These are phyloP conservation scores for Arabidopsis suecica DNA, from an alignment of 345 rosid genomes.

Conservation along the genomic window DNA sequence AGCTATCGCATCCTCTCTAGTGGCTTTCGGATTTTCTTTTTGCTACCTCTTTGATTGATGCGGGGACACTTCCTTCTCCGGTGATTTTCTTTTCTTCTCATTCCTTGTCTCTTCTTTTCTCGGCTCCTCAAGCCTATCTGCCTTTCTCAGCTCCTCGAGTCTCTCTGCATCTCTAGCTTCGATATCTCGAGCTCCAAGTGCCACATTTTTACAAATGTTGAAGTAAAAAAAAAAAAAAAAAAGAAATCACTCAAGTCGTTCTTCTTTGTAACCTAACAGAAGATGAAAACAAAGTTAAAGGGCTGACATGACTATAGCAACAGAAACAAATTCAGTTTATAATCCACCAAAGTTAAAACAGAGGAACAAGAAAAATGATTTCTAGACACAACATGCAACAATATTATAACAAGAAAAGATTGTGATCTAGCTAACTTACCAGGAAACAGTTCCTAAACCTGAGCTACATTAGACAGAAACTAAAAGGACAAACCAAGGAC, in stretches of 20 bases:
- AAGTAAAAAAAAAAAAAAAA: too few relatives aligned
- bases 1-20: conserved; percentile 61
- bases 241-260: conserved; percentile 79
- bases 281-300: conserved; percentile 26
- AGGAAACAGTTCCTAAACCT: background rate
- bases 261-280: conserved; percentile 82
- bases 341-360: conserved; percentile 1
- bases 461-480: conserved; percentile 16
- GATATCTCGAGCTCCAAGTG: conserved; percentile 64
- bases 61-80: conserved; percentile 39
- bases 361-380: conserved; percentile 3
- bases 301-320: background rate
- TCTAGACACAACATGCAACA: background rate
- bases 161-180: conserved; percentile 55
- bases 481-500: background rate
- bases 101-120: conserved; percentile 49
- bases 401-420: background rate
- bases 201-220: conserved; percentile 80
- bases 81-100: conserved; percentile 38
- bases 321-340: too few relatives aligned
- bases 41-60: conserved; percentile 44
- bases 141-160: conserved; percentile 49
- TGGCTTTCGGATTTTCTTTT: conserved; percentile 47
- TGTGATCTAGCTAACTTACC: background rate
- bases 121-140: conserved; percentile 48